These are phyloP conservation scores for Picochlorum sp. DNA, from an alignment of 139 green algal species.

Conservation along the genomic window DNA sequence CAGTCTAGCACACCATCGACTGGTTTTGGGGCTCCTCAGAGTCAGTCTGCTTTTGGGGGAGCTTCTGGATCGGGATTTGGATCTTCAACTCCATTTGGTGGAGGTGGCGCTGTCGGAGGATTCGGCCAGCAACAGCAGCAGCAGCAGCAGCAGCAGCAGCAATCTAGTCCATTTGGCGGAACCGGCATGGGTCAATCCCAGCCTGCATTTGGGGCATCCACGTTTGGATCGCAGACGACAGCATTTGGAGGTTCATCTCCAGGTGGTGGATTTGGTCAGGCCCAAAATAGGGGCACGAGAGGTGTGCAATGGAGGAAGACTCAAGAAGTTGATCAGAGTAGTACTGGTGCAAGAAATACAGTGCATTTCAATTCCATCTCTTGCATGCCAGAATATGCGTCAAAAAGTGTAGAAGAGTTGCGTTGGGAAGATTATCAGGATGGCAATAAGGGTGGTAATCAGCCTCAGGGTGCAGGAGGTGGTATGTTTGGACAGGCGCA, in stretches of 20 bases:
- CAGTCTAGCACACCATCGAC: not conserved
- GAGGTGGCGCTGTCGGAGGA: too few relatives aligned
- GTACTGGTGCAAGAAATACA: constrained; percentile 15
- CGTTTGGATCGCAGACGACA: constrained; percentile 10
- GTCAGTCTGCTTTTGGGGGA: constrained; percentile 30
- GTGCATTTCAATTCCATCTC: constrained; percentile 63
- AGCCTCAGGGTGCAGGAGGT: not conserved
- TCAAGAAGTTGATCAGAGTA: constrained; percentile 43
- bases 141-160: not conserved
- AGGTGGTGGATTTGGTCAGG: constrained; percentile 29
- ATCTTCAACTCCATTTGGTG: not conserved
- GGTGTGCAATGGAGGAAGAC: constrained; percentile 47
- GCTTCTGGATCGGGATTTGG: constrained; percentile 32
- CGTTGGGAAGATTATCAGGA: constrained; percentile 82
- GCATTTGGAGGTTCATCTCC: constrained; percentile 36
- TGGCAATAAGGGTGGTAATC: constrained; percentile 36
- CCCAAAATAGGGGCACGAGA: constrained; percentile 38
- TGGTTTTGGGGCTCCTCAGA: constrained; percentile 41
- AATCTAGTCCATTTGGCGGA: constrained; percentile 11
- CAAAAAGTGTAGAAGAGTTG: constrained; percentile 81
- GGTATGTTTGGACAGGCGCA: constrained; percentile 3
- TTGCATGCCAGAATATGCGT: constrained; percentile 65
- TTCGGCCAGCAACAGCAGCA: too few relatives aligned
- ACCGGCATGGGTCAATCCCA: not conserved
- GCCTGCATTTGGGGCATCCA: constrained; percentile 18